Evolutionary conservation across 129 eudicot species (phyloP).

Genomic region (Saussurea involucrata): DNA sequence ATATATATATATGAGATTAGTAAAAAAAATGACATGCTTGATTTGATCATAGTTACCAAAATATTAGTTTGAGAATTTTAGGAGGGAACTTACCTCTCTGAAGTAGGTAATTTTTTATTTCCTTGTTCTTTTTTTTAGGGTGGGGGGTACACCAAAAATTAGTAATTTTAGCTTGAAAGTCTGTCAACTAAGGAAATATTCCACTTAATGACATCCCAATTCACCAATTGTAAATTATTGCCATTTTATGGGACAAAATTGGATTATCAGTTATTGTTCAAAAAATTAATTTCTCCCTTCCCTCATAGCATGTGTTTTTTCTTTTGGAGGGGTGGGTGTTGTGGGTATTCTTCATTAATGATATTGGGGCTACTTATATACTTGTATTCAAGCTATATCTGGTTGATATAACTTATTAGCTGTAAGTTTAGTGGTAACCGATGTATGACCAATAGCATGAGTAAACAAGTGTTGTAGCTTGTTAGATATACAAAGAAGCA

Average conservation of each 20-base stretch:
- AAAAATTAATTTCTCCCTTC: neutral
- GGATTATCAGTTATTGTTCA: neutral
- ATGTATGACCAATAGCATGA: neutral
- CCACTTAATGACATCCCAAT: neutral
- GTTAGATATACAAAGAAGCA: neutral
- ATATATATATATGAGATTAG: neutral
- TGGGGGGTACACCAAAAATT: neutral
- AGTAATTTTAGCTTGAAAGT: conserved; percentile 4
- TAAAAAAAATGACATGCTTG: too few species aligned
- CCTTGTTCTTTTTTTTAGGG: too few species aligned
- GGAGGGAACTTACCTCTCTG: too few species aligned
- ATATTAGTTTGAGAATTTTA: too few species aligned
- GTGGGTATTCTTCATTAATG: neutral
- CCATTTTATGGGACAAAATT: neutral
- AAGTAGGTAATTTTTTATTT: too few species aligned
- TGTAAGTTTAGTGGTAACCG: neutral
- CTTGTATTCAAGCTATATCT: conserved; percentile 5
- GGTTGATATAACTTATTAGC: neutral
- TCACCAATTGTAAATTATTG: neutral
- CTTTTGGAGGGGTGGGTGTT: neutral
- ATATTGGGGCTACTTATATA: conserved; percentile 3
- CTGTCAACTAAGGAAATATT: conserved; percentile 4
- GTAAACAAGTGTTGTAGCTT: neutral
- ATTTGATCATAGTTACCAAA: too few species aligned
- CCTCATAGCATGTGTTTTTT: neutral